A percentile compares a stretch with the other conserved stretches of the same genome.
These are phyloP conservation scores for Entamoeba moshkovskii DNA, from an alignment of 208 protist genomes.

Conservation along the genomic window DNA sequence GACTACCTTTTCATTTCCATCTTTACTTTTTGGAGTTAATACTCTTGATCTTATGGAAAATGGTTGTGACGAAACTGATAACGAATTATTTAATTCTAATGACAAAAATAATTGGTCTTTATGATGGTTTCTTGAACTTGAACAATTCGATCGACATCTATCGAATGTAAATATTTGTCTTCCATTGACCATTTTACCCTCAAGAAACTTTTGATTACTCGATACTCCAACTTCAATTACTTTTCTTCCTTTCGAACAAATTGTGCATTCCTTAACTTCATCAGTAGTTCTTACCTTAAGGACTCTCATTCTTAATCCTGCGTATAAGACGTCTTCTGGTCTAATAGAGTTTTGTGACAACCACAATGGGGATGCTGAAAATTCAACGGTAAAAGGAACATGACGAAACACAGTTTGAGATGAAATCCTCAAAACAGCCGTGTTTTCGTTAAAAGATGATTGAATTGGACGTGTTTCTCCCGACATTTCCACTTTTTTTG, in stretches of 20 bases:
- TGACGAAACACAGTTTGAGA: not conserved
- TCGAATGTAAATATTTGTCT: not conserved
- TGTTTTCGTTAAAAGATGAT: too few relatives aligned
- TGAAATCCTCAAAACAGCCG: not conserved
- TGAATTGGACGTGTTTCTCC: too few relatives aligned
- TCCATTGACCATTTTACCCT: not conserved
- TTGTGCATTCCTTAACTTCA: not conserved
- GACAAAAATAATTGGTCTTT: not conserved
- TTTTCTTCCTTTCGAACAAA: not conserved
- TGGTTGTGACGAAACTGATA: not conserved
- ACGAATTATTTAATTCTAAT: not conserved
- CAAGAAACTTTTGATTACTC: not conserved
- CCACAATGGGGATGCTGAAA: not conserved
- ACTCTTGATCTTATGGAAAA: not conserved
- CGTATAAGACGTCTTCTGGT: not conserved
- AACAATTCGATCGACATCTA: not conserved
- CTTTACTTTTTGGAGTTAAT: not conserved
- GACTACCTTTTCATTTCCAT: not conserved
- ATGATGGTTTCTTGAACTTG: not conserved
- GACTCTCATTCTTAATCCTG: not conserved
- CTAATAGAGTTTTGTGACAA: not conserved
- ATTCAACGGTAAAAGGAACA: not conserved
- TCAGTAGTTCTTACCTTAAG: not conserved
- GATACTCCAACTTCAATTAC: not conserved
- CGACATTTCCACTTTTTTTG: too few relatives aligned